Evolutionary conservation across 257 asterid species (phyloP), one percentile per base, ranked within the genome.

Genomic region (Solanum arcanum): DNA sequence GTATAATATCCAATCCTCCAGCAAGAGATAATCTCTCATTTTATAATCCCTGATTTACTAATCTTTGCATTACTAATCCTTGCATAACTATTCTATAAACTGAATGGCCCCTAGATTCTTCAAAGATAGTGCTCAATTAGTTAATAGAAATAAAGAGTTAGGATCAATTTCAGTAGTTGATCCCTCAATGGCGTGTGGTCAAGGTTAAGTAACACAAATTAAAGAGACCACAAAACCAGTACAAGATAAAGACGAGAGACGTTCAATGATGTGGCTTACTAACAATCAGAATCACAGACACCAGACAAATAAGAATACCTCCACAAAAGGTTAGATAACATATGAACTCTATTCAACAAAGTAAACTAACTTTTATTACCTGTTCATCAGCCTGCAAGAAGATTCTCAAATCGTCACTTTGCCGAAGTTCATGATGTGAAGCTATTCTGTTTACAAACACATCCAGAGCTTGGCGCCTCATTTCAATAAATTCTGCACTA

Each of bases 321-420:
- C 84, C 64, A 46, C 64, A 25, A 78, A 25, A 44, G 52, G 39
- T 8, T 77, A 77, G 27, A 29, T 27, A 47, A 49, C 44, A 78
- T 49, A 66, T 29, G 86, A 66, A 80, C 78, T 46, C 41, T 60
- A 52, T 31, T 47, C 69, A 46, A 20, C 62, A 20, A 75, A 74
- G 77, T 39, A 27, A 42, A 75, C 46, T 80, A 29, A 76, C 83
- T 35, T 29, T 75, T 39, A 46, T 39, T 89, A 95, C 99, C 99
- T 94, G 99, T 86, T 97, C 99, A 92, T 97, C 99, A 84, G 98
- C 98, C 90, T 94, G 96, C 91, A 95, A 90, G 90, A 97, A 97
- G 84, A 88, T 94, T 90, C 99, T 95, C 91, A 97, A 91, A 87
- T 95, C 99, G 35, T 95, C 99, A 88, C 99, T 94, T 85, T 92